Conservation (phyloP, 352 stramenopile species). For the Phytophthora sojae region DNA sequence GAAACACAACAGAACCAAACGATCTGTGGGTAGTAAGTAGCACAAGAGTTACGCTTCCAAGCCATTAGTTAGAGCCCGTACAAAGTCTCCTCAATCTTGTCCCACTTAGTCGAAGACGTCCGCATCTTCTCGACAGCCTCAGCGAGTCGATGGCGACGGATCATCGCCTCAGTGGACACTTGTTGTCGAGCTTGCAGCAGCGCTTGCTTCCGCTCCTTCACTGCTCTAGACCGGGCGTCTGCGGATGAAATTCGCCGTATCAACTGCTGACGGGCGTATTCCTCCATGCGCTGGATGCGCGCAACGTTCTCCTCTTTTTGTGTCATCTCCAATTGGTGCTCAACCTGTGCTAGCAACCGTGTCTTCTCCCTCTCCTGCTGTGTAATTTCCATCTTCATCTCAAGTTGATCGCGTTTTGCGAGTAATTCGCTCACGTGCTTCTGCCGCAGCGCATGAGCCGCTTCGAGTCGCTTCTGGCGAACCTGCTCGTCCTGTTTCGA, state of each 20-base stretch:
- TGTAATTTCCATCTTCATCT: slow-evolving; percentile 35
- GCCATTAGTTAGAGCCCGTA: slow-evolving; percentile 49
- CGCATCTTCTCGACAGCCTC: slow-evolving; percentile 75
- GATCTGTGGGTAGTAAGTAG: neutral
- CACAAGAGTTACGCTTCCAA: neutral
- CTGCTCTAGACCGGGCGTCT: slow-evolving; percentile 59
- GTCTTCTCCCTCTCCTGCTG: slow-evolving; percentile 55
- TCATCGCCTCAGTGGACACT: slow-evolving; percentile 65
- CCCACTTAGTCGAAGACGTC: slow-evolving; percentile 67
- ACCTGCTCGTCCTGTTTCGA: slow-evolving; percentile 76
- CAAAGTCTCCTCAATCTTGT: slow-evolving; percentile 82
- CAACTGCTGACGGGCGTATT: slow-evolving; percentile 71
- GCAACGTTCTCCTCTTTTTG: slow-evolving; percentile 79
- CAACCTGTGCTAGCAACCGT: slow-evolving; percentile 57
- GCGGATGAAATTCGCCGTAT: slow-evolving; percentile 62
- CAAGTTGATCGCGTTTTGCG: slow-evolving; percentile 52
- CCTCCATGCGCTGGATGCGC: slow-evolving; percentile 76
- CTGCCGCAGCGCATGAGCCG: slow-evolving; percentile 50
- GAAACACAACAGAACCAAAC: slow-evolving; percentile 15
- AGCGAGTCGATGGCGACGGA: slow-evolving; percentile 73
- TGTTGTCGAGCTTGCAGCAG: slow-evolving; percentile 69
- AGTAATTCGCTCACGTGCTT: slow-evolving; percentile 48
- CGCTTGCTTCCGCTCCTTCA: slow-evolving; percentile 74
- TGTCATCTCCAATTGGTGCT: slow-evolving; percentile 58
- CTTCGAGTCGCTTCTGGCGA: slow-evolving; percentile 69